A percentile compares a stretch with the other conserved stretches of the same genome.
phyloP scores from a whole-genome alignment of 306 rosid species.

The Prunus dulcis region DNA sequence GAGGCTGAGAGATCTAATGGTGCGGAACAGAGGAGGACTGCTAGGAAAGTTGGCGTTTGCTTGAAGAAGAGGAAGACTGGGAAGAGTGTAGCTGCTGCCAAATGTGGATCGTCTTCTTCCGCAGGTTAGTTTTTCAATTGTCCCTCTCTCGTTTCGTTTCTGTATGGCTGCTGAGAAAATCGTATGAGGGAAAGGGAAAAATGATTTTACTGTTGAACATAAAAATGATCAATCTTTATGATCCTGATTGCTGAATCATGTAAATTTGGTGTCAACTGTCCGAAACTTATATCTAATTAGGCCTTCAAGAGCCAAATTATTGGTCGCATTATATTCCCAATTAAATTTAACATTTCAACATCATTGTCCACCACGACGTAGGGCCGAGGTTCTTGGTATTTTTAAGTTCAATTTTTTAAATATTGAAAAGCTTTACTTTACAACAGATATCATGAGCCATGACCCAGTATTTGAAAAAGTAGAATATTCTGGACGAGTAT shows the following conservation, averaged over 20 bases:
- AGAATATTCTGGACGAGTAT: neutral
- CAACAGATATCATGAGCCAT: neutral
- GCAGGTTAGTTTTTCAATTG: constrained; percentile 35
- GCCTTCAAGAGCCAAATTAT: neutral
- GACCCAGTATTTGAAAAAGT: neutral
- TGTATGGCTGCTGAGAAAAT: constrained; percentile 18
- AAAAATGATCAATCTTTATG: neutral
- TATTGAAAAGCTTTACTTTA: neutral
- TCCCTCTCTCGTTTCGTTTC: neutral
- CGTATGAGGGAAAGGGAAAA: neutral
- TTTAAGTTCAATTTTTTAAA: neutral
- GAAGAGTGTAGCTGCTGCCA: constrained; percentile 26
- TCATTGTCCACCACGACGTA: neutral
- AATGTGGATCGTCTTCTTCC: constrained; percentile 32
- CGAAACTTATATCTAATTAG: neutral
- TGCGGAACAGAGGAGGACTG: constrained; percentile 32
- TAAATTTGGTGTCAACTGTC: neutral
- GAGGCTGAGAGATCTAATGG: constrained; percentile 18
- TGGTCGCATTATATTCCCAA: neutral
- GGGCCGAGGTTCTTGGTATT: neutral
- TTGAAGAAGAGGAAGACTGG: constrained; percentile 54
- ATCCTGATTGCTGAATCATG: neutral
- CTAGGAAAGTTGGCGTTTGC: constrained; percentile 37
- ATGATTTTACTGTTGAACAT: neutral
- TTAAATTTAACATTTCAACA: neutral